Percentiles rank a stretch among this genome's conserved stretches.
Conservation (phyloP, 192 early-diverging fungal genomes). For the Coemansia sp. region DNA sequence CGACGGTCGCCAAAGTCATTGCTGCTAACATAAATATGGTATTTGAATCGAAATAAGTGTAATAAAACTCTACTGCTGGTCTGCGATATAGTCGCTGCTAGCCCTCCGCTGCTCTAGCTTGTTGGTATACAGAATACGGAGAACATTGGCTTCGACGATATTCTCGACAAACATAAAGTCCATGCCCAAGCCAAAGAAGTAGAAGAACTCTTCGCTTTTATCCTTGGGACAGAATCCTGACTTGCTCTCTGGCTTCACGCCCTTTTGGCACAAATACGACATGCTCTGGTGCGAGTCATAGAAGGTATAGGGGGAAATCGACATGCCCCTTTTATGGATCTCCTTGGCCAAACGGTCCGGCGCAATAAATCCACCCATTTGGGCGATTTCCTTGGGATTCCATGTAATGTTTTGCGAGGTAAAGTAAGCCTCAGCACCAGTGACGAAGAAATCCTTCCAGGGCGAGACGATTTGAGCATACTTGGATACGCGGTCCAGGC, state of each 20-base stretch:
- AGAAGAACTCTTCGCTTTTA: conserved; percentile 33
- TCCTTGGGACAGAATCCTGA: conserved; percentile 25
- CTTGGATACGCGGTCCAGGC: conserved; percentile 30
- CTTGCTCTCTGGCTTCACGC: background rate
- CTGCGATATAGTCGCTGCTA: background rate
- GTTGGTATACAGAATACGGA: conserved; percentile 22
- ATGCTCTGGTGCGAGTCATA: conserved; percentile 52
- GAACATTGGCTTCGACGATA: conserved; percentile 38
- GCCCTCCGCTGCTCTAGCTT: background rate
- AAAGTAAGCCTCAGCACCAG: conserved; percentile 35
- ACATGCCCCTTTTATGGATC: conserved; percentile 37
- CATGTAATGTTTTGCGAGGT: conserved; percentile 30
- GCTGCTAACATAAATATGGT: conserved; percentile 45
- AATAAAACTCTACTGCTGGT: background rate
- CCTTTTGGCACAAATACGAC: conserved; percentile 38
- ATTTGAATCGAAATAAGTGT: conserved; percentile 25
- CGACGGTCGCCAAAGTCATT: conserved; percentile 63
- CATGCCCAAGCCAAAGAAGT: conserved; percentile 43
- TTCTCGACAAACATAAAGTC: conserved; percentile 57
- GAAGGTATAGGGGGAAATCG: conserved; percentile 49
- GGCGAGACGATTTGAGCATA: conserved; percentile 44
- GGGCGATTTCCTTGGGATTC: conserved; percentile 32
- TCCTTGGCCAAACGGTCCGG: conserved; percentile 22
- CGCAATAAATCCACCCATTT: conserved; percentile 45
- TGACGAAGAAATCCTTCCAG: conserved; percentile 55